Conservation (phyloP, 2,329 filamentous ascomycete genomes). For the Colletotrichum chrysophilum region DNA sequence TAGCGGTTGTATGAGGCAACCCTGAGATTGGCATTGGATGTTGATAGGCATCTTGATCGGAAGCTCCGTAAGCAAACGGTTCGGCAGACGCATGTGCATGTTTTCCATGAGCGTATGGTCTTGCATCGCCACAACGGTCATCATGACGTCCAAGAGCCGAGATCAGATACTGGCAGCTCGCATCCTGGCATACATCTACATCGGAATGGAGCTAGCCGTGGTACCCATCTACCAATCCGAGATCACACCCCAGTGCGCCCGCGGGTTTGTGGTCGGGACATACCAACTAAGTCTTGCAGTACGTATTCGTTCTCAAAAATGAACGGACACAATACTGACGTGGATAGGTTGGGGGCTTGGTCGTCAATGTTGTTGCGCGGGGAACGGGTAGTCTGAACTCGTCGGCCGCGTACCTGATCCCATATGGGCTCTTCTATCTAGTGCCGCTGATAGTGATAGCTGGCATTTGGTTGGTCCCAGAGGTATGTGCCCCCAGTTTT, state of each 20-base stretch:
- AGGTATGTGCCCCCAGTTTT: conserved; percentile 12
- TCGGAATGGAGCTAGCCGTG: conserved; percentile 43
- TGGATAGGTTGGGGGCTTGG: conserved; percentile 14
- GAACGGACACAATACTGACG: background rate
- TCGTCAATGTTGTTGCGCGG: conserved; percentile 30
- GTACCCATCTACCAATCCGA: conserved; percentile 41
- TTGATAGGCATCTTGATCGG: conserved; percentile 25
- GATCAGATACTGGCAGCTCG: conserved; percentile 37
- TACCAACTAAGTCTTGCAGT: conserved; percentile 37
- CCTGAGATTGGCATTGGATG: background rate
- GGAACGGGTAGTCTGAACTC: conserved; percentile 31
- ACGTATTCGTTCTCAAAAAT: background rate
- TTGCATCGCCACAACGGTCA: conserved; percentile 33
- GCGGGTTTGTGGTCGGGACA: conserved; percentile 37
- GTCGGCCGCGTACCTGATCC: conserved; percentile 38
- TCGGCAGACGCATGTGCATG: conserved; percentile 31
- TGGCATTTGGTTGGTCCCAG: conserved; percentile 32
- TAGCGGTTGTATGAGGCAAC: too few species aligned
- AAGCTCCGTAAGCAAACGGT: conserved; percentile 26
- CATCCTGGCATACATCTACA: conserved; percentile 41
- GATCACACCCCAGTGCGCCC: conserved; percentile 30
- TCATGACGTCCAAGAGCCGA: conserved; percentile 32
- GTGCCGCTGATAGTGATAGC: conserved; percentile 32
- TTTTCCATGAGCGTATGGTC: conserved; percentile 39
- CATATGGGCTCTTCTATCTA: conserved; percentile 37